A percentile compares a stretch with the other conserved stretches of the same genome.
Conservation (phyloP, 306 rosid species). For the Vicia villosa region DNA sequence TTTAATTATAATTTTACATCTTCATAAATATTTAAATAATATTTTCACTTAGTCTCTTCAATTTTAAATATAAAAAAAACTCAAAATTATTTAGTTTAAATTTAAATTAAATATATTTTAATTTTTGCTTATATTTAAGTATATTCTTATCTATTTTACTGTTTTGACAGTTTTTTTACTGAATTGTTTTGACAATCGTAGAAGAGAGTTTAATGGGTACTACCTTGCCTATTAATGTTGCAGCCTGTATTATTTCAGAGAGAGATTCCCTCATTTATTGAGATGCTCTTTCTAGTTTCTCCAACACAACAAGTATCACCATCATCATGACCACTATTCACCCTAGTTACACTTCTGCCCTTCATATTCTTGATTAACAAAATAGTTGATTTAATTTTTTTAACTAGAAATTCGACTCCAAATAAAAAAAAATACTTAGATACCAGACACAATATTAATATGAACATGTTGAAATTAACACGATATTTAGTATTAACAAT, state of each 20-base stretch:
- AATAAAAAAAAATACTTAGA: too few species aligned
- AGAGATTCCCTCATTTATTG: conserved; percentile 69
- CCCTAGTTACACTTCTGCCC: conserved; percentile 2
- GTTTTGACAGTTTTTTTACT: not conserved
- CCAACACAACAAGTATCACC: conserved; percentile 48
- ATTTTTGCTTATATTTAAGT: too few species aligned
- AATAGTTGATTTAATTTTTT: not conserved
- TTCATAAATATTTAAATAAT: not conserved
- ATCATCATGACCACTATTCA: conserved; percentile 48
- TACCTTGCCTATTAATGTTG: conserved; percentile 53
- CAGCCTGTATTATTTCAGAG: conserved; percentile 49
- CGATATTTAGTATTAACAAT: too few species aligned
- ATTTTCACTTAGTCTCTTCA: not conserved
- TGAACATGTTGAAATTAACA: too few species aligned
- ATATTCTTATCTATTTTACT: not conserved
- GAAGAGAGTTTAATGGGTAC: conserved; percentile 43
- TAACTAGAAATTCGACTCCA: not conserved
- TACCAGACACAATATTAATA: too few species aligned
- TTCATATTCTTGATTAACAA: not conserved
- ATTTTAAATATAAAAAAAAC: too few species aligned
- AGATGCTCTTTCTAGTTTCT: conserved; percentile 44
- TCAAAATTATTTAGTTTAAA: too few species aligned
- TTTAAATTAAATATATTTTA: too few species aligned
- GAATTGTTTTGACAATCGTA: conserved; percentile 32
- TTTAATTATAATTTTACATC: not conserved